Evolutionary conservation across 2,329 filamentous ascomycete species (phyloP), one percentile per base, ranked within the genome.

Genomic region (Bipolaris gigantea): DNA sequence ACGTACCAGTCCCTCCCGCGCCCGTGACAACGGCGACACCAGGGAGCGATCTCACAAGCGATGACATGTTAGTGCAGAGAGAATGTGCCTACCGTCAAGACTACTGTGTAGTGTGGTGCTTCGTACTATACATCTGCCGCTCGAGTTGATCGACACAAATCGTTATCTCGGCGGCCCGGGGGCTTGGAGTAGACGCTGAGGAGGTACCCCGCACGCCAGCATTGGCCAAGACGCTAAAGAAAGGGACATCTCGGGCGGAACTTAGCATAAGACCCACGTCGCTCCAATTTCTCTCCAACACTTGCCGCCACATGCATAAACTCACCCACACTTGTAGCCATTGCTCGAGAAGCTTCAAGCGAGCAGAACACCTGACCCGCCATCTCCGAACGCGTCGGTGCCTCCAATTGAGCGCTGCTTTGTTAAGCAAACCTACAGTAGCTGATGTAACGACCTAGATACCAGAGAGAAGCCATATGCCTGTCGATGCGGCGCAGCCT

Each of bases 1-100:
- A 58, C 58, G 11, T 55, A 69, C 71, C 72, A 32, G 68, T 71
- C 45, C 70, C 70, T 45, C 69, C 71, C 34, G 72, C 70, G 18
- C 72, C 71, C 5, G 72, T 74, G 11, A 74, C 53, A 2, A 73
- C 52, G 34, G 70, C 70, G 32, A 71, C 67, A 40, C 70, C 71
- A 18, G 62, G 63, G 19, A 73, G 43, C 19, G 46, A 53, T 32
- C 50, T 55, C 19, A 55, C 45, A 38, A 63, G 32, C 35, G 57
- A 60, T 33, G 59, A 48, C 59, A 65, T 62, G 18, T 33, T 49
- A 2, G 25, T 27, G 21, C 23, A 10, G 27, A 30, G 27, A 30
- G 27, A 30, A 13, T 30, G 27, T 30, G 10, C 2, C 2, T 30
- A 11, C 16, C 15, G 16, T 19, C 19, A 6, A 34, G 19, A 21